Evolutionary conservation across 331 rosid species (phyloP), one percentile per base, ranked within the genome.

Genomic region (Quercus phellos): DNA sequence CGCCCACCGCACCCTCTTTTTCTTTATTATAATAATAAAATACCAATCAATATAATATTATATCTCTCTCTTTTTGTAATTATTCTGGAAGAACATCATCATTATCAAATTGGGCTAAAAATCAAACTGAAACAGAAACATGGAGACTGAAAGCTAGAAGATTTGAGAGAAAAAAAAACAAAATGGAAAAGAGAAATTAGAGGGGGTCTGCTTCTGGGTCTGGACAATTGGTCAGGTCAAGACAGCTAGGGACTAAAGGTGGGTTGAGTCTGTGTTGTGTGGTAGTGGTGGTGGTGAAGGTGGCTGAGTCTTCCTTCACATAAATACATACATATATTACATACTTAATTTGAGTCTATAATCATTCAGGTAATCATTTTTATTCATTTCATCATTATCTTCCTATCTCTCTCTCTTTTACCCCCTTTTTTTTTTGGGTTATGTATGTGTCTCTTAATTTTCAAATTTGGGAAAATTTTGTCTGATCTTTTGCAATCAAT

Each of bases 61-160:
- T 21, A 22, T 27, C 6, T 74, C 59, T 74, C 59, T 69, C 85
- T 82, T 85, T 88, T 85, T 90, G 90, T 80, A 76, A 76, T 85
- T 88, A 85, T 90, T 90, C 79, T 80, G 74, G 72, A 78, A 79
- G 73, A 84, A 74, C 86, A 82, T 73, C 80, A 84, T 85, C 85
- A 82, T 85, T 85, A 51, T 75, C 81, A 73, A 74, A 78, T 85
- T 71, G 78, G 74, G 79, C 70, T 59, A 54, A 80, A 64, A 61
- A 67, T 69, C 55, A 7, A 58, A 77, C 76, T 46, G 73, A 51
- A 55, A 76, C 29, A 68, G 61, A 79, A 19, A 70, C 67, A 69
- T 63, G 27, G 66, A 79, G 70, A 59, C 55, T 70, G 73, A 83
- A 73, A n/a, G 34, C 77, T 26, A 53, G 55, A 30, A 66, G 3